A percentile compares a stretch with the other conserved stretches of the same genome.
Conservation (phyloP, 2,329 filamentous ascomycete species). For the Neofusicoccum parvum region DNA sequence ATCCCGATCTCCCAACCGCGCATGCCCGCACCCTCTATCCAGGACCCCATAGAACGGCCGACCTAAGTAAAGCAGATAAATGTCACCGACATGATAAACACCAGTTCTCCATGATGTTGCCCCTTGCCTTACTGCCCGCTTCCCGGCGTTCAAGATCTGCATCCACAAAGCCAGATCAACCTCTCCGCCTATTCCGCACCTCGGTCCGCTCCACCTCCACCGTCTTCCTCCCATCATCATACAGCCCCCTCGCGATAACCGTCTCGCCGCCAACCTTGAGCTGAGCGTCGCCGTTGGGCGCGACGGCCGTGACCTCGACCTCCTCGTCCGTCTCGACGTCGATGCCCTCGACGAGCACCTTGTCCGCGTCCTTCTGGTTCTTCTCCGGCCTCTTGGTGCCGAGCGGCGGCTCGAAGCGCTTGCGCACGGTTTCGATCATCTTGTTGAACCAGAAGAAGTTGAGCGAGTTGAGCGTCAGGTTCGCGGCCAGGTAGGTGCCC, state of each 20-base stretch:
- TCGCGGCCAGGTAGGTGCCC: conserved; percentile 67
- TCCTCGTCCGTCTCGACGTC: conserved; percentile 25
- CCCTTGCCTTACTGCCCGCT: no score
- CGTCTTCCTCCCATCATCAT: conserved; percentile 13
- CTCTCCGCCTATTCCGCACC: conserved; percentile 12
- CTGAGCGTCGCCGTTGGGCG: neutral
- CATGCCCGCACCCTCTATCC: neutral
- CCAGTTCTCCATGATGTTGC: neutral
- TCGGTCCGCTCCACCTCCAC: conserved; percentile 13
- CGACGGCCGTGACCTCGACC: conserved; percentile 6
- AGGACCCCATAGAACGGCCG: neutral
- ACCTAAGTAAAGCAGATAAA: neutral
- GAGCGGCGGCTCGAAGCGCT: conserved; percentile 67
- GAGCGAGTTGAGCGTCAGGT: conserved; percentile 71
- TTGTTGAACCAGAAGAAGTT: conserved; percentile 87
- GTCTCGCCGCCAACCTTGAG: neutral
- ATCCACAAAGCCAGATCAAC: neutral
- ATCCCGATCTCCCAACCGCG: neutral
- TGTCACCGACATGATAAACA: neutral
- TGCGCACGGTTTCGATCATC: conserved; percentile 80
- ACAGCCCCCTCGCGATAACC: conserved; percentile 15
- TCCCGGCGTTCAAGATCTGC: no score
- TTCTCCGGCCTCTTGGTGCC: conserved; percentile 42
- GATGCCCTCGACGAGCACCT: conserved; percentile 25
- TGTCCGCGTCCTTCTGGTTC: conserved; percentile 25